Evolutionary conservation across 495 filamentous ascomycete genomes (phyloP).

Genomic region (Lichenothelia convexa): DNA sequence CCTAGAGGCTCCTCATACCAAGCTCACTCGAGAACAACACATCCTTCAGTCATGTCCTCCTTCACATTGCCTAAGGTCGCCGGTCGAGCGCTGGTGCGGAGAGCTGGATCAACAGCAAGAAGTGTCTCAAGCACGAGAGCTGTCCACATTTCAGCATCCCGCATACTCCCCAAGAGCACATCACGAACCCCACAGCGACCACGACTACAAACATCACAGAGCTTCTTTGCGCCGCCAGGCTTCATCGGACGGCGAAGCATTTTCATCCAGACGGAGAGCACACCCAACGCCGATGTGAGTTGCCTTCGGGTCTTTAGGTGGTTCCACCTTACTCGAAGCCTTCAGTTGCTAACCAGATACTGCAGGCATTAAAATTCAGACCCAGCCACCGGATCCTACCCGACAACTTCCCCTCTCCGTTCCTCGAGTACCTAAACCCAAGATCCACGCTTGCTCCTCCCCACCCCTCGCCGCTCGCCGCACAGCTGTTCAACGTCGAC

Average conservation of each 20-base stretch:
- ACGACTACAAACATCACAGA: too few relatives aligned
- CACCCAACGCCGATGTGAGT: slow-evolving; percentile 71
- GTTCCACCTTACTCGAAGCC: not conserved
- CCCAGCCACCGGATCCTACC: slow-evolving; percentile 74
- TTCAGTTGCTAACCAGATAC: not conserved
- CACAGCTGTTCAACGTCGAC: slow-evolving; percentile 74
- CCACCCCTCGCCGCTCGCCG: slow-evolving; percentile 83
- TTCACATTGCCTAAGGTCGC: too few relatives aligned
- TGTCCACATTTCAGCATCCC: too few relatives aligned
- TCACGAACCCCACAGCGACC: too few relatives aligned
- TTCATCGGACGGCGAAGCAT: slow-evolving; percentile 44
- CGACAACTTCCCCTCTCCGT: slow-evolving; percentile 46
- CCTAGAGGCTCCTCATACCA: too few relatives aligned
- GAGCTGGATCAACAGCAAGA: too few relatives aligned
- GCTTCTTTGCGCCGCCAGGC: too few relatives aligned
- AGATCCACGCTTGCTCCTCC: slow-evolving; percentile 75
- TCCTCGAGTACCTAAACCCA: slow-evolving; percentile 79
- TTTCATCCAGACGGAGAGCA: slow-evolving; percentile 92
- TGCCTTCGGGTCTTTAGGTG: slow-evolving; percentile 2
- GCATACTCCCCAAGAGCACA: too few relatives aligned
- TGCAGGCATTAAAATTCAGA: slow-evolving; percentile 71
- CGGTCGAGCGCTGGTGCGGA: too few relatives aligned
- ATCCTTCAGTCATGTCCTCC: too few relatives aligned
- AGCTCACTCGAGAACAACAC: too few relatives aligned
- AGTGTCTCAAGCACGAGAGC: too few relatives aligned